Percentiles rank a stretch among this genome's conserved stretches.
These are phyloP conservation scores for Colletotrichum sp. DNA, from an alignment of 2,329 filamentous ascomycete genomes.

Conservation along the genomic window DNA sequence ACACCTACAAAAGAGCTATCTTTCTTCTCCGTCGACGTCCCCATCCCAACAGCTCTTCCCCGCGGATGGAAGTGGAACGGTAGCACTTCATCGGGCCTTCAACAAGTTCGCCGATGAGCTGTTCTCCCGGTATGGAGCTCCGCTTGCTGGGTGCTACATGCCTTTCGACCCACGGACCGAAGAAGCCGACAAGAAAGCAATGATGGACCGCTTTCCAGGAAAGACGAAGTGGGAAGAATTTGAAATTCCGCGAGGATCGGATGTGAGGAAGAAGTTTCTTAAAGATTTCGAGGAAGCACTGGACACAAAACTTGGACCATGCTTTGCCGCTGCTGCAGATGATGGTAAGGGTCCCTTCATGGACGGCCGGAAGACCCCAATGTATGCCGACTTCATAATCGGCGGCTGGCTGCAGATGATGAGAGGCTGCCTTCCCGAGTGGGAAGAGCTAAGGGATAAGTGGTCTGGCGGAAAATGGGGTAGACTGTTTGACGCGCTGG, in stretches of 20 bases:
- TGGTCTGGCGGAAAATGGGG: neutral
- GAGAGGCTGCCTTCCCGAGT: neutral
- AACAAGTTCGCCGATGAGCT: neutral
- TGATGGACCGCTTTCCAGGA: neutral
- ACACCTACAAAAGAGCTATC: neutral
- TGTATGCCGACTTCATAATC: neutral
- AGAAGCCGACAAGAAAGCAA: neutral
- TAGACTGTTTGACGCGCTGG: rapidly evolving
- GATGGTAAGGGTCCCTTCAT: neutral
- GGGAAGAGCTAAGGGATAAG: rapidly evolving
- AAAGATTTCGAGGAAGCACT: neutral
- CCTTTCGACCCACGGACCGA: neutral
- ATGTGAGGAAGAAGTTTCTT: neutral
- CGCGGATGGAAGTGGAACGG: neutral
- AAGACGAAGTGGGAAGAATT: neutral
- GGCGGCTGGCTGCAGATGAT: neutral
- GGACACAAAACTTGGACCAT: neutral
- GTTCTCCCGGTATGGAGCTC: neutral
- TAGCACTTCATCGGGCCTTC: neutral
- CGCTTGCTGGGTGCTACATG: neutral
- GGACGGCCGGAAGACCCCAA: neutral
- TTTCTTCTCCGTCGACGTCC: neutral
- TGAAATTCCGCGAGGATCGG: neutral
- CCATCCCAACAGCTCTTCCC: neutral
- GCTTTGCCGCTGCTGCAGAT: rapidly evolving